Percentiles rank a stretch among this genome's conserved stretches.
Evolutionary conservation across 2,329 filamentous ascomycete genomes (phyloP).

Genomic region (Anthostomella pinea): DNA sequence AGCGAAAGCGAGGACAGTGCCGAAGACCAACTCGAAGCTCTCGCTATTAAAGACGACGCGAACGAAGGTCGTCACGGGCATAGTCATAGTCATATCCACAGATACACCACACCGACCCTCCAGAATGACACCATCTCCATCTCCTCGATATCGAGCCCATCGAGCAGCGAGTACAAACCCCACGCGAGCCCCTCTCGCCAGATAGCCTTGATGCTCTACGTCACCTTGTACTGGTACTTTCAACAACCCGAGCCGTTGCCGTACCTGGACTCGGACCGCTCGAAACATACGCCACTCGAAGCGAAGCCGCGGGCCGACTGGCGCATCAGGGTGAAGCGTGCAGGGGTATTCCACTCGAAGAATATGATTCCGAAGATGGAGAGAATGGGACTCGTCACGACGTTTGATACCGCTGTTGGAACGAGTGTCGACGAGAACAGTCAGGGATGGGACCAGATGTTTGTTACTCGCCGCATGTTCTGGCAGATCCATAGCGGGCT

Average conservation of each 20-base stretch:
- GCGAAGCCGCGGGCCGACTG: slow-evolving; percentile 83
- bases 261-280: slow-evolving; percentile 60
- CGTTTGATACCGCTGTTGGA: slow-evolving; percentile 73
- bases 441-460: slow-evolving; percentile 75
- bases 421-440: slow-evolving; percentile 57
- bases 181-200: slow-evolving; percentile 79
- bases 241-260: slow-evolving; percentile 74
- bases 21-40: slow-evolving; percentile 25
- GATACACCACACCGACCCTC: slow-evolving; percentile 73
- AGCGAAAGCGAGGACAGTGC: slow-evolving; percentile 62
- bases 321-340: slow-evolving; percentile 77
- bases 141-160: slow-evolving; percentile 84
- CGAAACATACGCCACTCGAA: slow-evolving; percentile 60
- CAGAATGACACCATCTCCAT: slow-evolving; percentile 83
- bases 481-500: slow-evolving; percentile 89
- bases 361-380: slow-evolving; percentile 88
- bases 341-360: slow-evolving; percentile 82
- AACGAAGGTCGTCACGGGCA: slow-evolving; percentile 22
- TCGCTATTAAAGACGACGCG: slow-evolving; percentile 31
- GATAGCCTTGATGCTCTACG: slow-evolving; percentile 96
- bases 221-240: slow-evolving; percentile 95
- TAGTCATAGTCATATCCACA: slow-evolving; percentile 51
- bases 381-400: slow-evolving; percentile 82
- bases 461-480: slow-evolving; percentile 75
- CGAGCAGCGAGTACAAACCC: slow-evolving; percentile 74